Evolutionary conservation across 352 stramenopile species (phyloP).

Genomic region (Phytophthora ramorum): DNA sequence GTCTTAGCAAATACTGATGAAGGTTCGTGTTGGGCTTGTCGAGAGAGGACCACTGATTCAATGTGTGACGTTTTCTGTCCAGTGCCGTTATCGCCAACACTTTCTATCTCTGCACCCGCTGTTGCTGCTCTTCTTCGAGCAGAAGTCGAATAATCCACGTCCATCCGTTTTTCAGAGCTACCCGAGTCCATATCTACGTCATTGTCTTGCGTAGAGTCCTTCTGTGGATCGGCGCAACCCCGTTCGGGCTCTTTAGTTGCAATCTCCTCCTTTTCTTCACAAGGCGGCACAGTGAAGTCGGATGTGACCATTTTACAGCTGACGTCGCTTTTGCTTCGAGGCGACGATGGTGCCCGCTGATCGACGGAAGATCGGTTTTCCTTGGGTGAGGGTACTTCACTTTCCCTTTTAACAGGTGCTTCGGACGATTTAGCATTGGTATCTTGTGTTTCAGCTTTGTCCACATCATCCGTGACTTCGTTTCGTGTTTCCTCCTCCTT

Average conservation of each 20-base stretch:
- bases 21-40: background rate
- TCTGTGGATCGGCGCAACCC: background rate
- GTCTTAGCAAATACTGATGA: background rate
- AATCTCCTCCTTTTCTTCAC: background rate
- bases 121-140: background rate
- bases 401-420: background rate
- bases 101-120: constrained; percentile 26
- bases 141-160: background rate
- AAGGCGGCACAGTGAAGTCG: background rate
- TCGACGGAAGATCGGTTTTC: background rate
- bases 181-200: constrained; percentile 18
- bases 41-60: background rate
- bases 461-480: background rate
- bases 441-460: constrained; percentile 2
- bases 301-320: background rate
- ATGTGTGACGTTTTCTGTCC: background rate
- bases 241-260: background rate
- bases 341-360: background rate
- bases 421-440: constrained; percentile 1
- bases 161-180: constrained; percentile 11
- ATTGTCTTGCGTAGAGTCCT: background rate
- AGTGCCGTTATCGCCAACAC: constrained; percentile 1
- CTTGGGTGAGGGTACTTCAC: constrained; percentile 1
- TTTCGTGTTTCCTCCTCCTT: background rate
- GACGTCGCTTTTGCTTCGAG: constrained; percentile 5